Base-by-base conservation (phyloP, 805 yeast genomes). In the Millerago galiae region DNA sequence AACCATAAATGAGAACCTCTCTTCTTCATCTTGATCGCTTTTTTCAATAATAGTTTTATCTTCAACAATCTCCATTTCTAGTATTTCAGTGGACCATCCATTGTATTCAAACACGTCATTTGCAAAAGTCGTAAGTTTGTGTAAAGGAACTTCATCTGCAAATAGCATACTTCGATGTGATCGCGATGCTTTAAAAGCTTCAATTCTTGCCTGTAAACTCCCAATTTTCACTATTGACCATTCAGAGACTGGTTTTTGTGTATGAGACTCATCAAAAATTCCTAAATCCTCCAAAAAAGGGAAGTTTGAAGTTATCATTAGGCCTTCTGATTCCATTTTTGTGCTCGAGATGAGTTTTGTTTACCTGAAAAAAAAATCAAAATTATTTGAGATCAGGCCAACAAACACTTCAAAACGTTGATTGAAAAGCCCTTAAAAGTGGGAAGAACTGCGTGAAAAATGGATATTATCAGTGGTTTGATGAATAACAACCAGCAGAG, bases 61-160 rank as follows among this genome's bases (percentile, higher is more conserved):
- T 5, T 52, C 51, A 13, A 38, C 24, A 1, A 51, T 30, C 3
- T 26, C 50, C 1, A 60, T 44, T 13, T 58, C 53, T 1, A 67
- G 24, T 1, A 77, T 59, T 37, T 66, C 67, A 27, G 73, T 63
- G 7, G 70, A 66, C 83, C 83, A 78, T 8, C 83, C 83, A 46
- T 74, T 66, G 52, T 62, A 73, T 0, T 82, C 83, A 58, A 75
- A 77, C 0, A 69, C 58, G 31, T 71, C 74, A 45, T 77, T 77
- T 1, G 79, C 77, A 43, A 69, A 55, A 12, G 58, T 56, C 8
- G 71, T 52, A 4, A 73, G 52, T 16, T 48, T 45, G 43, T 63
- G 59, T 5, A 59, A 51, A 1, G 73, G 68, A 14, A 69, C 34
- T 8, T 37, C 47, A 25, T 50, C 49, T 3, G 37, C 21, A 15